Conservation (phyloP, 306 rosid species). For the Cicer arietinum region DNA sequence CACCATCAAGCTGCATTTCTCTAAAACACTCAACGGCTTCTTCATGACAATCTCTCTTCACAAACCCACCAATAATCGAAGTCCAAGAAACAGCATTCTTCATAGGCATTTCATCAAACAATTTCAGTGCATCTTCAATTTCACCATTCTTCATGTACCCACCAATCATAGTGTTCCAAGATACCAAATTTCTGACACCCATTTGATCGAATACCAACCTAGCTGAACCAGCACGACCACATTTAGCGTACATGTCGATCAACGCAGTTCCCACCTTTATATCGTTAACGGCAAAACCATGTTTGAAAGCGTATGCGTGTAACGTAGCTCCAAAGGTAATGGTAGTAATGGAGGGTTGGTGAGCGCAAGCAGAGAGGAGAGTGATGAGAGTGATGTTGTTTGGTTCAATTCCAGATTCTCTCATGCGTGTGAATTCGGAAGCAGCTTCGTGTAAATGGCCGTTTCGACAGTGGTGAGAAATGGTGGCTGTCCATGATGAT, state of each 20-base stretch:
- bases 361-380: constrained; percentile 77
- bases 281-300: constrained; percentile 58
- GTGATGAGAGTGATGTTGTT: constrained; percentile 75
- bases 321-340: constrained; percentile 58
- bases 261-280: constrained; percentile 89
- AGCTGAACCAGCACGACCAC: constrained; percentile 52
- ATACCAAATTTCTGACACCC: constrained; percentile 61
- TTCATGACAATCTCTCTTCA: constrained; percentile 62
- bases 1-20: constrained; percentile 74
- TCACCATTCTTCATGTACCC: constrained; percentile 75
- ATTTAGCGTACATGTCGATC: constrained; percentile 79
- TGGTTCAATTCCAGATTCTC: constrained; percentile 67
- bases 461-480: constrained; percentile 65
- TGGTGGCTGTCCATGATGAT: constrained; percentile 79
- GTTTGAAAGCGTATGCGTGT: constrained; percentile 64
- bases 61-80: constrained; percentile 78
- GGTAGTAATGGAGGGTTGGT: constrained; percentile 45
- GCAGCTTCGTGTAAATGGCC: constrained; percentile 71
- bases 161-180: constrained; percentile 85
- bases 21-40: constrained; percentile 74
- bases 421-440: constrained; percentile 62
- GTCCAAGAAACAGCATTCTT: constrained; percentile 86
- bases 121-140: constrained; percentile 52
- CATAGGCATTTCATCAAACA: constrained; percentile 83
- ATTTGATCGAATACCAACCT: constrained; percentile 65